Evolutionary conservation across 352 stramenopile genomes (phyloP).

Genomic region (Phytophthora idaei): DNA sequence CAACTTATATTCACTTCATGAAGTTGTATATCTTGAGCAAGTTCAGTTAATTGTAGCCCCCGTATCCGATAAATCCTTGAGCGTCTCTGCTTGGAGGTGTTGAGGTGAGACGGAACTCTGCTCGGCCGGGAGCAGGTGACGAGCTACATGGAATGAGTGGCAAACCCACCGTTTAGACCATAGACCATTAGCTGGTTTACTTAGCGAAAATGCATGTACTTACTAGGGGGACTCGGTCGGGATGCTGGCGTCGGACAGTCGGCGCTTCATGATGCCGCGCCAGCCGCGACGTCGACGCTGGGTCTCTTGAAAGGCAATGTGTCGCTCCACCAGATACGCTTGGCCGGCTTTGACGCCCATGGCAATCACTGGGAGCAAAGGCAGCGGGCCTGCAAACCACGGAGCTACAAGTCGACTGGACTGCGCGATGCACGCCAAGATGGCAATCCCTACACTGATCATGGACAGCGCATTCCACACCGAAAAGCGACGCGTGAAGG

Average conservation of each 20-base stretch:
- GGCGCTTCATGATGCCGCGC: slow-evolving; percentile 84
- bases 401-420: slow-evolving; percentile 74
- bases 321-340: slow-evolving; percentile 71
- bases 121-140: slow-evolving; percentile 30
- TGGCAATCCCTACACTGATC: slow-evolving; percentile 70
- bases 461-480: slow-evolving; percentile 87
- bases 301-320: slow-evolving; percentile 84
- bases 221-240: slow-evolving; percentile 68
- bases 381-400: slow-evolving; percentile 80
- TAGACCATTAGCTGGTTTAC: slow-evolving; percentile 1
- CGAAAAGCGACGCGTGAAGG: slow-evolving; percentile 72
- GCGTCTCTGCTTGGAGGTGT: slow-evolving; percentile 22
- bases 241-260: slow-evolving; percentile 78
- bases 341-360: slow-evolving; percentile 73
- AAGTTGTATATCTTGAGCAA: slow-evolving; percentile 19
- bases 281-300: slow-evolving; percentile 73
- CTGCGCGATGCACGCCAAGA: slow-evolving; percentile 65
- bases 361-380: slow-evolving; percentile 68
- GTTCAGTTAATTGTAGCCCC: slow-evolving; percentile 22
- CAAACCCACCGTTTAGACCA: slow-evolving; percentile 15
- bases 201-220: slow-evolving; percentile 9
- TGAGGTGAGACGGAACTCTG: slow-evolving; percentile 29
- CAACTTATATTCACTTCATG: slow-evolving; percentile 20
- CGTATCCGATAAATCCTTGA: slow-evolving; percentile 28
- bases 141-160: slow-evolving; percentile 15